Percentiles rank a stretch among this genome's conserved stretches.
Conservation (phyloP, 1,284 basidiomycete genomes). For the Sanghuangporus baumii region DNA sequence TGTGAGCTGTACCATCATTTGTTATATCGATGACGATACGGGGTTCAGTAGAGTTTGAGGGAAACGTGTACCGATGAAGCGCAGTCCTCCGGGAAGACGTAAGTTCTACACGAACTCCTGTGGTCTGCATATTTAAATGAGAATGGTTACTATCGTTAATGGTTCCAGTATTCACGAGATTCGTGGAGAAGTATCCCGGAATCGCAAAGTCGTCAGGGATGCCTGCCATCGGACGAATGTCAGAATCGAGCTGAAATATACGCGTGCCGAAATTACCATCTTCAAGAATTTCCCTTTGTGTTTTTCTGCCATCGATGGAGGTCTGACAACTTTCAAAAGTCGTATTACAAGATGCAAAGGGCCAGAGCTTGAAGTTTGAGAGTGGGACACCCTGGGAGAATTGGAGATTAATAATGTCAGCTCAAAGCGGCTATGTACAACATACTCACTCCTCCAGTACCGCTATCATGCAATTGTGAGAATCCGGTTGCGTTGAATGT, state of each 20-base stretch:
- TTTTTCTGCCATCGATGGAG: slow-evolving; percentile 13
- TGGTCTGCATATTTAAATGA: slow-evolving; percentile 10
- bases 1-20: slow-evolving; percentile 11
- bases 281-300: slow-evolving; percentile 6
- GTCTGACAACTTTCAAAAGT: slow-evolving; percentile 18
- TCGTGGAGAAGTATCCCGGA: slow-evolving; percentile 22
- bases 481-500: slow-evolving; percentile 22
- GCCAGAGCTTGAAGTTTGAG: slow-evolving; percentile 19
- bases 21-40: slow-evolving; percentile 21
- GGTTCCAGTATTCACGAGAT: slow-evolving; percentile 12
- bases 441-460: slow-evolving; percentile 23
- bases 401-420: background rate
- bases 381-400: slow-evolving; percentile 16
- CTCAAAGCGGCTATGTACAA: background rate
- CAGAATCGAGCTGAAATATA: background rate
- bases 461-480: slow-evolving; percentile 22
- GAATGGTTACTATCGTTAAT: background rate
- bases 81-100: slow-evolving; percentile 21
- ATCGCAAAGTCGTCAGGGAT: slow-evolving; percentile 18
- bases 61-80: slow-evolving; percentile 22
- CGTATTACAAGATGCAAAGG: slow-evolving; percentile 17
- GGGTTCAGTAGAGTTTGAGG: slow-evolving; percentile 18
- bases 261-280: slow-evolving; percentile 8
- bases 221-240: background rate
- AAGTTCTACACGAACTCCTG: slow-evolving; percentile 20